Conservation (phyloP, 106 monocot genomes). For the Vanilla planifolia region DNA sequence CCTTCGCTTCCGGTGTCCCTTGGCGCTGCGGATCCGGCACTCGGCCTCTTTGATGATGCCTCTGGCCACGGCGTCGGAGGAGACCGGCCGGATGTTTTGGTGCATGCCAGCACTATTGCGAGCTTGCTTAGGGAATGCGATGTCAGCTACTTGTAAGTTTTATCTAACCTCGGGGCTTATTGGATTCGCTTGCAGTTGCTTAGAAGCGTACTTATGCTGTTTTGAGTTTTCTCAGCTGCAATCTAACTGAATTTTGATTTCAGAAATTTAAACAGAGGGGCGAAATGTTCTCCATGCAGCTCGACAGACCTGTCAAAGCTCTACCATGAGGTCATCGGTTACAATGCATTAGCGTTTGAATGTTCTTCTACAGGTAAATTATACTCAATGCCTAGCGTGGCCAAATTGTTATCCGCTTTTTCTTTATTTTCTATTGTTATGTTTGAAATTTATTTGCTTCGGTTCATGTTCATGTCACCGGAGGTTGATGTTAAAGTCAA, state of each 20-base stretch:
- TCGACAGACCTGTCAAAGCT: constrained; percentile 41
- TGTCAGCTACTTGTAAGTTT: constrained; percentile 70
- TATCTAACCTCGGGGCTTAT: background rate
- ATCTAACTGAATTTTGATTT: background rate
- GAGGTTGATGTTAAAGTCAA: background rate
- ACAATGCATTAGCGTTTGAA: constrained; percentile 55
- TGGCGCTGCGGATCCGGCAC: constrained; percentile 41
- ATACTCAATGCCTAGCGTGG: constrained; percentile 4
- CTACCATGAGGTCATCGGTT: constrained; percentile 74
- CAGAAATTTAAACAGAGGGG: constrained; percentile 70
- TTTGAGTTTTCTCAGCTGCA: background rate
- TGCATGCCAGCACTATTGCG: constrained; percentile 41
- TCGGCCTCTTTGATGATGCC: constrained; percentile 39
- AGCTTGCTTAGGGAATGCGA: constrained; percentile 68
- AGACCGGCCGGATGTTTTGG: constrained; percentile 42
- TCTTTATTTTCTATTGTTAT: background rate
- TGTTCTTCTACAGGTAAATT: constrained; percentile 43
- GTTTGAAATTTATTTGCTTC: background rate
- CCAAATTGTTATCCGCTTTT: too few relatives aligned
- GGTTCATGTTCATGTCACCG: background rate
- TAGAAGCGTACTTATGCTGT: background rate
- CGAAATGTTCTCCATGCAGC: constrained; percentile 6
- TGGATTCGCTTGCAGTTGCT: background rate
- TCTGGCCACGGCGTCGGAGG: constrained; percentile 5
- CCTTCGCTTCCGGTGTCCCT: constrained; percentile 63